phyloP scores from a whole-genome alignment of 805 yeast genomes.

The Candida arabinofermentans region DNA sequence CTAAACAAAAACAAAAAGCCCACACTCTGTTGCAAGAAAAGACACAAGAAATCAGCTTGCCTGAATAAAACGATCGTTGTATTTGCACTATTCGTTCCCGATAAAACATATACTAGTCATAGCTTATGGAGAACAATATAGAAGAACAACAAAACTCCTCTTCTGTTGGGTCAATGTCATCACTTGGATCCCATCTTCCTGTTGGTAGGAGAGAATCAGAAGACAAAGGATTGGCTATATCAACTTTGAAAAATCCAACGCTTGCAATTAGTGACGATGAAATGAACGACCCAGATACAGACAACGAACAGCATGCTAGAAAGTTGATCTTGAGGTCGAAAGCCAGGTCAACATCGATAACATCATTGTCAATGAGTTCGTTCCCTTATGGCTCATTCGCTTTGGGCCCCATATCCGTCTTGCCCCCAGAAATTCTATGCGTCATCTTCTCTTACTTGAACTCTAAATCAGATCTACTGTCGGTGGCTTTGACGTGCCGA shows the following conservation, averaged over 20 bases:
- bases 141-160: conserved; percentile 11
- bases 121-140: background rate
- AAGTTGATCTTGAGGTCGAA: conserved; percentile 23
- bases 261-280: conserved; percentile 18
- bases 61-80: too few species aligned
- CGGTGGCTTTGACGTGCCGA: conserved; percentile 68
- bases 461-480: conserved; percentile 54
- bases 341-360: conserved; percentile 20
- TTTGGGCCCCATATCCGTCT: conserved; percentile 35
- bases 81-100: too few species aligned
- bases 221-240: conserved; percentile 3
- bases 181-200: conserved; percentile 14
- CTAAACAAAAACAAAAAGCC: too few species aligned
- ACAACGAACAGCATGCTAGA: conserved; percentile 30
- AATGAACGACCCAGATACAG: conserved; percentile 31
- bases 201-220: conserved; percentile 3
- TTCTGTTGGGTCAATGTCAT: conserved; percentile 18
- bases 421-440: conserved; percentile 60
- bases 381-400: conserved; percentile 7
- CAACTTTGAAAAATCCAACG: conserved; percentile 1
- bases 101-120: background rate
- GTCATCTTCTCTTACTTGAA: conserved; percentile 63
- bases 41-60: too few species aligned
- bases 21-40: too few species aligned
- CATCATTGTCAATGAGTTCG: conserved; percentile 10